These are phyloP conservation scores for Leccinum longicurvipes DNA, from an alignment of 768 basidiomycete species.

Conservation along the genomic window DNA sequence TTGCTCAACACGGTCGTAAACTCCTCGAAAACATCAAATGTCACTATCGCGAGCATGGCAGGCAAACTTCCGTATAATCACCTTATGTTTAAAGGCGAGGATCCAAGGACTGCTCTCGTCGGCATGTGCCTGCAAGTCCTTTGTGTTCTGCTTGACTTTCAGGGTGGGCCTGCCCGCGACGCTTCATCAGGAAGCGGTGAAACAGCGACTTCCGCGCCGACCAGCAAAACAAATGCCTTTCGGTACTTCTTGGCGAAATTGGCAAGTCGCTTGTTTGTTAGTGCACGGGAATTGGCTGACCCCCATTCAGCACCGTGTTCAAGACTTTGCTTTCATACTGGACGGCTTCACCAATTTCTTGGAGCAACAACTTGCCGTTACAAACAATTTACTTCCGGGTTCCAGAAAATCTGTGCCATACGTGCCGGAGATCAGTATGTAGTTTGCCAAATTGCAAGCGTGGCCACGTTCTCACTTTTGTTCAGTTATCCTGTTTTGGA, in stretches of 20 bases:
- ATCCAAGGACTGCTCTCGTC: constrained; percentile 68
- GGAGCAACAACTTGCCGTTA: constrained; percentile 71
- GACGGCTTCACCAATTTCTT: constrained; percentile 66
- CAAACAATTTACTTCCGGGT: constrained; percentile 78
- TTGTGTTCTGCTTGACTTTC: constrained; percentile 74
- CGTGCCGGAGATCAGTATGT: constrained; percentile 76
- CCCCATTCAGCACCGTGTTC: constrained; percentile 68
- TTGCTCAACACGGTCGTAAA: constrained; percentile 88
- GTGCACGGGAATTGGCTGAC: constrained; percentile 8
- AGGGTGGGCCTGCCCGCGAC: constrained; percentile 71
- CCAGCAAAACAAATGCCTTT: constrained; percentile 79
- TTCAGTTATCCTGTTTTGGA: constrained; percentile 81
- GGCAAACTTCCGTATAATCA: constrained; percentile 88
- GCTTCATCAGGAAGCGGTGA: constrained; percentile 41
- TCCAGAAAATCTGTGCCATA: constrained; percentile 82
- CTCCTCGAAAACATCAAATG: constrained; percentile 48
- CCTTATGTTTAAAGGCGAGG: constrained; percentile 86
- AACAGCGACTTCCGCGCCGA: constrained; percentile 44
- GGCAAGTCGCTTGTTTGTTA: constrained; percentile 35
- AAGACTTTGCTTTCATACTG: constrained; percentile 84
- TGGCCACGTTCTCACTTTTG: constrained; percentile 6
- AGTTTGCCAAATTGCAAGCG: neutral
- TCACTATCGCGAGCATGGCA: constrained; percentile 63
- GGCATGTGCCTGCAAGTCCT: constrained; percentile 75
- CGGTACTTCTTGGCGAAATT: constrained; percentile 90